Evolutionary conservation across 192 early-diverging fungal species (phyloP).

Genomic region (Geosiphon pyriformis): DNA sequence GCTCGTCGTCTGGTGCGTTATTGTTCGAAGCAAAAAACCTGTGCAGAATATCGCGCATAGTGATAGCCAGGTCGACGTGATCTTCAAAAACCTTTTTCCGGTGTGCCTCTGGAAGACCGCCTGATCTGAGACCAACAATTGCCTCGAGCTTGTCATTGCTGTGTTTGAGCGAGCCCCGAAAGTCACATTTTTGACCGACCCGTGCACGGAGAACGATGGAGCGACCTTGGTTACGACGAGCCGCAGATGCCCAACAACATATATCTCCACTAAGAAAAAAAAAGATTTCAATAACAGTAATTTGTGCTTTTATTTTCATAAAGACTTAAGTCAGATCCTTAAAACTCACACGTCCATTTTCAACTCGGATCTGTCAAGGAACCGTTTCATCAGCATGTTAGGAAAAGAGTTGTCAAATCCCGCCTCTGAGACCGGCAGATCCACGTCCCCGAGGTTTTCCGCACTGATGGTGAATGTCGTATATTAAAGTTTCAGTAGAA

Average conservation of each 20-base stretch:
- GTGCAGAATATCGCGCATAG: constrained; percentile 25
- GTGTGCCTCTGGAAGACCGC: constrained; percentile 29
- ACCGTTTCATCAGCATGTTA: constrained; percentile 18
- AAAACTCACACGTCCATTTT: constrained; percentile 24
- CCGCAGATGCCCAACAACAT: constrained; percentile 25
- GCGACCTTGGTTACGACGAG: constrained; percentile 26
- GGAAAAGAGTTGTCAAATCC: constrained; percentile 19
- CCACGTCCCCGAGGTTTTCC: constrained; percentile 21
- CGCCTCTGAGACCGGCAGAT: constrained; percentile 15
- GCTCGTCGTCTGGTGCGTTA: constrained; percentile 18
- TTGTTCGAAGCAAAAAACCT: constrained; percentile 21
- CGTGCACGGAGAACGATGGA: constrained; percentile 20
- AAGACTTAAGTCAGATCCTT: no score
- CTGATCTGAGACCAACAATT: constrained; percentile 24
- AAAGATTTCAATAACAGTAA: no score
- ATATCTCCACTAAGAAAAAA: constrained; percentile 28
- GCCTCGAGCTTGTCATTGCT: constrained; percentile 28
- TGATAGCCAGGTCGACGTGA: constrained; percentile 1
- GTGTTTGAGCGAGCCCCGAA: constrained; percentile 22
- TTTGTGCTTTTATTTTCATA: no score
- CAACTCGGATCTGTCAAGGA: constrained; percentile 18
- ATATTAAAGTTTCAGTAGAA: constrained; percentile 2
- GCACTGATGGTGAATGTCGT: constrained; percentile 8
- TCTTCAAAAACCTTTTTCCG: constrained; percentile 26
- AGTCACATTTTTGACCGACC: constrained; percentile 27